phyloP scores from a whole-genome alignment of 2,329 filamentous ascomycete species.

The Oidium heveae region DNA sequence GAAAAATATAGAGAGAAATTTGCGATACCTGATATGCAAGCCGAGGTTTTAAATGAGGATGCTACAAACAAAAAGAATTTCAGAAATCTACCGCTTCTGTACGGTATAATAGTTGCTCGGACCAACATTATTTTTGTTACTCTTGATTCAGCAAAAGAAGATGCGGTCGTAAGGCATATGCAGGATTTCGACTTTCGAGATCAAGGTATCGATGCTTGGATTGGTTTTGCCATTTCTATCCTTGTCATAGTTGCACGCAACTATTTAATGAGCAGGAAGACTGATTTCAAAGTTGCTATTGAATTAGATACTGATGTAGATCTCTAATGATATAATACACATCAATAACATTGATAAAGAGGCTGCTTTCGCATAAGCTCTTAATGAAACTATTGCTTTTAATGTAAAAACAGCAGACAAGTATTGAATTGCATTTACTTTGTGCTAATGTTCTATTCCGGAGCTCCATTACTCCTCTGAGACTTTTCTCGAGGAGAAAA shows the following conservation, averaged over 20 bases:
- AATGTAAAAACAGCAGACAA: no score
- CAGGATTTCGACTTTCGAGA: constrained; percentile 11
- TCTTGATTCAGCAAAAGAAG: constrained; percentile 10
- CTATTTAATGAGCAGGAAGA: constrained; percentile 12
- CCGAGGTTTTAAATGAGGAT: constrained; percentile 5
- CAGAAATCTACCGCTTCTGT: constrained; percentile 12
- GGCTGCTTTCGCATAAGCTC: no score
- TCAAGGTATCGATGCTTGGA: constrained; percentile 13
- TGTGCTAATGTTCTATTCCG: no score
- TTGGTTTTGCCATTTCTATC: constrained; percentile 14
- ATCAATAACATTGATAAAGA: no score
- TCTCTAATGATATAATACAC: constrained; percentile 1
- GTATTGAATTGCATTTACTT: no score
- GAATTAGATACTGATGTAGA: constrained; percentile 8
- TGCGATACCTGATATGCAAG: constrained; percentile 1
- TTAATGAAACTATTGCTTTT: no score
- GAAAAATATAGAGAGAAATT: constrained; percentile 9
- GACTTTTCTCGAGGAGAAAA: no score
- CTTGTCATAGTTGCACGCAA: constrained; percentile 11
- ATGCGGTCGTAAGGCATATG: constrained; percentile 10
- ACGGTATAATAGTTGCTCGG: constrained; percentile 13
- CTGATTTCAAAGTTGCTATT: constrained; percentile 9
- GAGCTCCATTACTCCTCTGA: no score
- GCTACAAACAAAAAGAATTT: constrained; percentile 8
- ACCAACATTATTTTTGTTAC: constrained; percentile 11